Evolutionary conservation across 2,329 filamentous ascomycete genomes (phyloP).

Genomic region (Epichloe brachyelytri): DNA sequence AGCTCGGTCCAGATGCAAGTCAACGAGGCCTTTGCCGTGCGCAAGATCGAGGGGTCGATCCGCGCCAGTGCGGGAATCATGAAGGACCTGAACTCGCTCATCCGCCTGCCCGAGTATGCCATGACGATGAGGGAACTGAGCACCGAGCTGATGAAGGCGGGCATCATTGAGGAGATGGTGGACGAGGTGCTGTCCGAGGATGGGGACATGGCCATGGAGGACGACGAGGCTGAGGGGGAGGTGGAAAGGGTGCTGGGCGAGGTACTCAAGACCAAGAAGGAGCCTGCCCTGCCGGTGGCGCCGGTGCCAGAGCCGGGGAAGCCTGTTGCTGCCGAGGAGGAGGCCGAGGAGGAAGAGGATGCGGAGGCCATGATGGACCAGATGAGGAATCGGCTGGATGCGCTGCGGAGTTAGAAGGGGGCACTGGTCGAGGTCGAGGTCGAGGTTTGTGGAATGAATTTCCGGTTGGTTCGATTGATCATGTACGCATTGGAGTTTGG

Average conservation of each 20-base stretch:
- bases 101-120: slow-evolving; percentile 73
- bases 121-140: slow-evolving; percentile 82
- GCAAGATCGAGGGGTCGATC: slow-evolving; percentile 91
- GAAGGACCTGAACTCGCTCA: slow-evolving; percentile 85
- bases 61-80: slow-evolving; percentile 80
- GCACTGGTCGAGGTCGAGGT: not conserved
- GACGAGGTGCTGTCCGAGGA: slow-evolving; percentile 74
- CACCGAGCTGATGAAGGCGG: slow-evolving; percentile 81
- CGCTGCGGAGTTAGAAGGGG: slow-evolving; percentile 59
- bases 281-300: slow-evolving; percentile 41
- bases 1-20: slow-evolving; percentile 95
- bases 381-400: slow-evolving; percentile 86
- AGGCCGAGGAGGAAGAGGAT: slow-evolving; percentile 63
- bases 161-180: slow-evolving; percentile 96
- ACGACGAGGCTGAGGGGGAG: slow-evolving; percentile 64
- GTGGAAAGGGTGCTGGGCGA: slow-evolving; percentile 89
- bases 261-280: slow-evolving; percentile 70
- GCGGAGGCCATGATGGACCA: slow-evolving; percentile 84
- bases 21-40: slow-evolving; percentile 86
- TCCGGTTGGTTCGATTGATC: not conserved
- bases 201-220: slow-evolving; percentile 57
- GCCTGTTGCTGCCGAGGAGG: slow-evolving; percentile 35
- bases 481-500: not conserved
- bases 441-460: not conserved
- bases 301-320: slow-evolving; percentile 38